These are phyloP conservation scores for Dentipellis sp. DNA, from an alignment of 768 basidiomycete genomes.

Conservation along the genomic window DNA sequence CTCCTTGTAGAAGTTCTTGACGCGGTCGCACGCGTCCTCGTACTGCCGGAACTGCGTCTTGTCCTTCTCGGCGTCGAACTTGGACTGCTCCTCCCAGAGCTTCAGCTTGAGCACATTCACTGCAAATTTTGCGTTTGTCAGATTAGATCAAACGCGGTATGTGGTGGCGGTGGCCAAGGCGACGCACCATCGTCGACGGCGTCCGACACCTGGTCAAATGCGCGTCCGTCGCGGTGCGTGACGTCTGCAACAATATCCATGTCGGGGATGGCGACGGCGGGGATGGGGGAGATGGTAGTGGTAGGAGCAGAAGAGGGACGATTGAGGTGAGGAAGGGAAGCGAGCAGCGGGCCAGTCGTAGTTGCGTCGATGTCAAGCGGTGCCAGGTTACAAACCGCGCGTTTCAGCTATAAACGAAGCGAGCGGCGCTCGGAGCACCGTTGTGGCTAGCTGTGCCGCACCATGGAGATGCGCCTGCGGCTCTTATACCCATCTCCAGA, in stretches of 20 bases:
- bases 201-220: constrained; percentile 36
- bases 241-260: not conserved
- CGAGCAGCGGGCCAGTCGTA: not conserved
- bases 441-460: no score
- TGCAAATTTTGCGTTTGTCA: constrained; percentile 17
- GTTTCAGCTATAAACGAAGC: not conserved
- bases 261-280: not conserved
- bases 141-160: not conserved
- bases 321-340: not conserved
- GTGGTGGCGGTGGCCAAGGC: not conserved
- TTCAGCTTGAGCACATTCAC: constrained; percentile 64
- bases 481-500: no score
- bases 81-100: constrained; percentile 43
- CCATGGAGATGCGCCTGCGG: no score
- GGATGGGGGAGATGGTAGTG: not conserved
- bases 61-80: constrained; percentile 55
- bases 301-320: no score
- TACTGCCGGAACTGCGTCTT: constrained; percentile 66
- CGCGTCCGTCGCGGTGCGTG: constrained; percentile 17
- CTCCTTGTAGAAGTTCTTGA: constrained; percentile 70
- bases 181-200: constrained; percentile 39
- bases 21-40: constrained; percentile 66
- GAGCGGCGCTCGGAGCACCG: no score
- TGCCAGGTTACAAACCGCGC: not conserved
- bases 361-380: not conserved